Base-by-base conservation (phyloP, 129 eudicot genomes). In the Ambrosia artemisiifolia region DNA sequence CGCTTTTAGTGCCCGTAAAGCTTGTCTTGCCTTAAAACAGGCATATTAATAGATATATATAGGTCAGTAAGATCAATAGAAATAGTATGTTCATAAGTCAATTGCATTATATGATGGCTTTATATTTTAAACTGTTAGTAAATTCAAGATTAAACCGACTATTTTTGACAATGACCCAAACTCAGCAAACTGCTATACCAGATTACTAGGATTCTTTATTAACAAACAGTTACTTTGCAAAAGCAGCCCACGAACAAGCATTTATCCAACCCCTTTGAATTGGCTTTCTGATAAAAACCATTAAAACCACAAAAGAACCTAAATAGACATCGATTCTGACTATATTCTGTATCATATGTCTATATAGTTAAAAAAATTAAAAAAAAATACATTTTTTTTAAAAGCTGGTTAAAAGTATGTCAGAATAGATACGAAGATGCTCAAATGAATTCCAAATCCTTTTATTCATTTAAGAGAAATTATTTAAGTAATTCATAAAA, bases 1-100 rank as follows among this genome's bases (percentile, higher is more conserved):
- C 10, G 99, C 88, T 85, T 80, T 95, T 59, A 91, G 75, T 19
- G 99, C 99, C 76, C 90, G 74, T 50, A 95, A 83, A 57, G 99
- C 99, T 42, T 70, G 87, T 42, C 83, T 90, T 4, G 99, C 99
- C 99, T 95, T 56, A n/a, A 71, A 4, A 80, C 50, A 16, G 34
- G n/a, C n/a, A 16, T 14, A 60, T 49, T 34, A 11, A 32, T 9
- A 43, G 8, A 55, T 14, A 69, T 48, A 33, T 49, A 42, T 7
- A 76, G 17, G 6, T 70, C 30, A 48, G 18, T 4, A 74, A 55
- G 44, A 40, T 44, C 48, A n/a, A 11, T 11, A 47, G 48, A 16
- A 0, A 11, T 13, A n/a, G n/a, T n/a, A n/a, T n/a, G n/a, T n/a
- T n/a, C n/a, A n/a, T n/a, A n/a, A n/a, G n/a, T n/a, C n/a, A n/a